These are phyloP conservation scores for Ceratocystis harringtonii DNA, from an alignment of 2,329 filamentous ascomycete species.

Conservation along the genomic window DNA sequence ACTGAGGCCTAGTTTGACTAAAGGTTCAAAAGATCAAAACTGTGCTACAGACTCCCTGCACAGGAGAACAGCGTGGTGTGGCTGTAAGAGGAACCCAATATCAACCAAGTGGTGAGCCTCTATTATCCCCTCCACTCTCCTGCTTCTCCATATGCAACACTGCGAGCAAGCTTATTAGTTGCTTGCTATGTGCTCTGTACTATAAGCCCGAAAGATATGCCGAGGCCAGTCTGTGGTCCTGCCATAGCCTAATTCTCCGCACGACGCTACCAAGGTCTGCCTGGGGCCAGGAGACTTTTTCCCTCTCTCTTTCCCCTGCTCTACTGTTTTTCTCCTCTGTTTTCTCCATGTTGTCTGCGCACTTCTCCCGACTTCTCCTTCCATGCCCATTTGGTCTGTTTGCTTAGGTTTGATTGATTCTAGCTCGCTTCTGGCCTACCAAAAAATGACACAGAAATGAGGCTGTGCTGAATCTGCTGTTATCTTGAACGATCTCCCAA, in stretches of 20 bases:
- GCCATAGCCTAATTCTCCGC: constrained; percentile 5
- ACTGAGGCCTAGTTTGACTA: not conserved
- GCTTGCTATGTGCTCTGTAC: not conserved
- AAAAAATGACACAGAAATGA: not conserved
- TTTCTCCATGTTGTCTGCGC: not conserved
- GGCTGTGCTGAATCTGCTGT: not conserved
- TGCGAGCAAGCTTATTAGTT: not conserved
- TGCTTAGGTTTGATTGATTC: not conserved
- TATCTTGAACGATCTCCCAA: not conserved
- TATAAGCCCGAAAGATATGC: constrained; percentile 4
- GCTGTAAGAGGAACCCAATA: not conserved
- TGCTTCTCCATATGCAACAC: not conserved
- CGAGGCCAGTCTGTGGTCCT: not conserved
- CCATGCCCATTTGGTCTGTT: too few species aligned
- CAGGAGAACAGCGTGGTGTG: not conserved
- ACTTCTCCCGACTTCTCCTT: not conserved
- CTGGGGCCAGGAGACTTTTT: not conserved
- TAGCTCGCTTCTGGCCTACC: not conserved
- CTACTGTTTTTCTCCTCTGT: not conserved
- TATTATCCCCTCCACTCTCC: not conserved
- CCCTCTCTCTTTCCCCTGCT: not conserved
- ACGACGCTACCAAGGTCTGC: not conserved
- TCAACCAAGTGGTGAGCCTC: not conserved
- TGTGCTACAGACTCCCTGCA: not conserved
- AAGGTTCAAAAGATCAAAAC: not conserved